Base-by-base conservation (phyloP, 495 filamentous ascomycete genomes). In the Xylaria curta region DNA sequence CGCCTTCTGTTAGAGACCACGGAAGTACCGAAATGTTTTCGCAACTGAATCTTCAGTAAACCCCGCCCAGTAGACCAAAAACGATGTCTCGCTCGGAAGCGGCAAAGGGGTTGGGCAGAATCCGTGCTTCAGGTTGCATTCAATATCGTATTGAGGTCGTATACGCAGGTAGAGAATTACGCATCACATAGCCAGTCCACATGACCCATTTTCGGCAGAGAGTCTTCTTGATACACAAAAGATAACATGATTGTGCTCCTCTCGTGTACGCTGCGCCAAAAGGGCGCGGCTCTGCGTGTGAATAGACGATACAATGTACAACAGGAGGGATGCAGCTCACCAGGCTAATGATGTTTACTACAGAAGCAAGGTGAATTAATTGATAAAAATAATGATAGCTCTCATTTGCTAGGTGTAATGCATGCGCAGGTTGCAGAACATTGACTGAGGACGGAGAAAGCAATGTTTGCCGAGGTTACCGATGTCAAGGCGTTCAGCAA, bases 161-260 rank as follows among this genome's bases (percentile, higher is more conserved):
- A 67, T 42, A 56, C 28, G 65, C 33, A 56, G 47, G 65, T 67
- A 40, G 19, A 38, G 26, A 53, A 66, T 26, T 24, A 24, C 40
- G 38, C 19, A 49, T 53, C 46, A 33, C 46, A 36, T 40, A n/a
- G n/a, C 36, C 38, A 44, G 38, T 64, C 24, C 40, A n/a, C 15
- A 21, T 33, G 44, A 44, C 42, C 28, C 40, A 26, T 47, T 4
- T 49, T 65, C 12, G 15, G 24, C 21, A 24, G 10, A 44, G 0
- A 12, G 1, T n/a, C 38, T 44, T 15, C 60, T 9, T 17, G 44
- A 4, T 63, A 15, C 15, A 19, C 21, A 28, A 21, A 60, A 3
- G 7, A 60, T 60, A 1, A 10, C 31, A 60, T 60, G 3, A 21
- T 60, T 60, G 3, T 60, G 31, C 9, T 21, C 10, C 58, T 38